These are phyloP conservation scores for Mariannaea sp. DNA, from an alignment of 2,329 filamentous ascomycete species.

Conservation along the genomic window DNA sequence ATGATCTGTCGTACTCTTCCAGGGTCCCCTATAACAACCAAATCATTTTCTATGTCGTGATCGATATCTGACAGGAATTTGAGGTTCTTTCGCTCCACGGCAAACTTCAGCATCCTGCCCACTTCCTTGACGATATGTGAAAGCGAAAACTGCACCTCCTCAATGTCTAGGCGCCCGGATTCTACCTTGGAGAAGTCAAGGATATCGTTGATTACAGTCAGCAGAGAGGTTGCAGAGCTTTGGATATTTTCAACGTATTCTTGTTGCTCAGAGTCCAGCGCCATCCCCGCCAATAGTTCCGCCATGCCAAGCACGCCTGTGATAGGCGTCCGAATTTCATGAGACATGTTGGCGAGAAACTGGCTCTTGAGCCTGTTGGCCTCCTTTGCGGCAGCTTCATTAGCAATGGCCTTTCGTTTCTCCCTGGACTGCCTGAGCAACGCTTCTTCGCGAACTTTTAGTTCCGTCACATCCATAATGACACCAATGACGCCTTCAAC, in stretches of 20 bases:
- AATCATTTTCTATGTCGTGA: constrained; percentile 64
- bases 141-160: constrained; percentile 79
- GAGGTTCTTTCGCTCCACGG: constrained; percentile 78
- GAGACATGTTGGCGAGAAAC: constrained; percentile 66
- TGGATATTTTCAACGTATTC: constrained; percentile 81
- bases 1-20: constrained; percentile 83
- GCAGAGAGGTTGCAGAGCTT: constrained; percentile 76
- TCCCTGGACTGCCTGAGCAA: constrained; percentile 68
- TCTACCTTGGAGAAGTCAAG: constrained; percentile 89
- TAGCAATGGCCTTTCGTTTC: constrained; percentile 72
- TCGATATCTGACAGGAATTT: constrained; percentile 71
- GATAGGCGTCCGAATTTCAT: constrained; percentile 62
- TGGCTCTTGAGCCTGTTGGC: constrained; percentile 80
- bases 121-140: constrained; percentile 77
- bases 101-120: constrained; percentile 85
- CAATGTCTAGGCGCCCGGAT: constrained; percentile 75
- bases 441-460: constrained; percentile 67
- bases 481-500: constrained; percentile 77
- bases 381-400: constrained; percentile 79
- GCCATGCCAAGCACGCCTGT: constrained; percentile 82
- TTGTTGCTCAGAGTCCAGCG: constrained; percentile 70
- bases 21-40: constrained; percentile 86
- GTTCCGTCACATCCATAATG: constrained; percentile 79
- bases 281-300: constrained; percentile 71
- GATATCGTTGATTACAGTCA: constrained; percentile 91